Conservation (phyloP, 768 basidiomycete genomes). For the Omphalotus guepiniiformis region DNA sequence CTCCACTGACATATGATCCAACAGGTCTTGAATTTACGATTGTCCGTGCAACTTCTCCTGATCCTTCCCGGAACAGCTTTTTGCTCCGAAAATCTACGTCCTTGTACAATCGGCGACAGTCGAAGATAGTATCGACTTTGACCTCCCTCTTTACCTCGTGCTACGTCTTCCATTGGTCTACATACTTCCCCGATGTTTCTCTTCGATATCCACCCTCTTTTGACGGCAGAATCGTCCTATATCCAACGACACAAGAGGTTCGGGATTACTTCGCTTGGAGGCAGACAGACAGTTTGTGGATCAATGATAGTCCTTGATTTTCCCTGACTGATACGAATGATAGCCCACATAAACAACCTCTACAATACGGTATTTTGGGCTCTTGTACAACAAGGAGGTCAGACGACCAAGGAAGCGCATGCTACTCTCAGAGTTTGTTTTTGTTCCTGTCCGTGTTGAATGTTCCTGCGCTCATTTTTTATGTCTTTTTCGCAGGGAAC, state of each 20-base stretch:
- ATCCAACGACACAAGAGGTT: constrained; percentile 68
- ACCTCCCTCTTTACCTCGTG: constrained; percentile 88
- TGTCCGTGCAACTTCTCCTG: neutral
- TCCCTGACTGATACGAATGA: constrained; percentile 14
- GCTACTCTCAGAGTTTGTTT: constrained; percentile 62
- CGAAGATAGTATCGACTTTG: constrained; percentile 82
- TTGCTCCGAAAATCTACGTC: constrained; percentile 70
- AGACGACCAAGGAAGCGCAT: constrained; percentile 79
- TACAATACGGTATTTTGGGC: constrained; percentile 98
- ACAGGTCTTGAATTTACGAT: neutral
- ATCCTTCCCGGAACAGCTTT: constrained; percentile 52
- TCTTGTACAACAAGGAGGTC: constrained; percentile 76
- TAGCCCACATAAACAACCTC: constrained; percentile 96
- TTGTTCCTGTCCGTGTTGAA: neutral
- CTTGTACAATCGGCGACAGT: constrained; percentile 79
- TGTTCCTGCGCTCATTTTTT: neutral
- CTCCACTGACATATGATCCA: no score
- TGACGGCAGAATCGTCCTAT: constrained; percentile 83
- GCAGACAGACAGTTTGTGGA: constrained; percentile 84
- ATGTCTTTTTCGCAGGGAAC: constrained; percentile 59
- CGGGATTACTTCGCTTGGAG: constrained; percentile 96
- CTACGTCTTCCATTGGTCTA: constrained; percentile 84
- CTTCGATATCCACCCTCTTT: constrained; percentile 87
- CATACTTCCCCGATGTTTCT: constrained; percentile 68
- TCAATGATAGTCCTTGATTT: neutral